Base-by-base conservation (phyloP, 2,329 filamentous ascomycete genomes). In the Alternaria panax region DNA sequence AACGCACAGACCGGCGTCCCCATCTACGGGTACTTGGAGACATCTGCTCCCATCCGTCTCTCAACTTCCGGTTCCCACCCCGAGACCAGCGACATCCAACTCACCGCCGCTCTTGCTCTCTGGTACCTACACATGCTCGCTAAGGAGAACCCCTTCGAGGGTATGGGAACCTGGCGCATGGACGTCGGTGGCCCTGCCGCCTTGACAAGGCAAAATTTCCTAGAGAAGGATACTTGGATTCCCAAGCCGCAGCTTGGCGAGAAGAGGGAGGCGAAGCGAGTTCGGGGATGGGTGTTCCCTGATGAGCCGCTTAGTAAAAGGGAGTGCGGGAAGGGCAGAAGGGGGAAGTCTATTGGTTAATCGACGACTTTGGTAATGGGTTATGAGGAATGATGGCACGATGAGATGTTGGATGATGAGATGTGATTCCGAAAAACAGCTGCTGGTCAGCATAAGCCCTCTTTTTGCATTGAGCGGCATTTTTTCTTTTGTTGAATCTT, bases 1-100 rank as follows among this genome's bases (percentile, higher is more conserved):
- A 78, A 78, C 57, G 75, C 75, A 4, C 69, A 86, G 76, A 68
- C 89, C 27, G 80, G 81, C 46, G 80, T 84, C 40, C 93, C 93
- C 0, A 88, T 92, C 75, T 97, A 97, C 73, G 93, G 94, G n/a
- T 92, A 89, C 78, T 83, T 97, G 5, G 93, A 98, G 77, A 85
- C 96, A 27, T 82, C 85, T 0, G 74, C 84, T 0, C 82, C 87
- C 0, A 85, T 89, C 54, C 79, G 83, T 6, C 82, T 87, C 51
- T 83, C 82, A 34, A 81, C 82, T 0, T 46, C 77, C 61, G 62
- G 75, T 38, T 27, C 66, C 4, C 64, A 75, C 54, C 65, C 74
- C 1, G 79, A 66, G 66, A 78, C 69, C 30, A 78, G 74, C 6
- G 79, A 80, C 46, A 76, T 82, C 6, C 83, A 84, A 54, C 83